Conservation (phyloP, 305 asterid genomes). For the Stenogyne calaminthoides region DNA sequence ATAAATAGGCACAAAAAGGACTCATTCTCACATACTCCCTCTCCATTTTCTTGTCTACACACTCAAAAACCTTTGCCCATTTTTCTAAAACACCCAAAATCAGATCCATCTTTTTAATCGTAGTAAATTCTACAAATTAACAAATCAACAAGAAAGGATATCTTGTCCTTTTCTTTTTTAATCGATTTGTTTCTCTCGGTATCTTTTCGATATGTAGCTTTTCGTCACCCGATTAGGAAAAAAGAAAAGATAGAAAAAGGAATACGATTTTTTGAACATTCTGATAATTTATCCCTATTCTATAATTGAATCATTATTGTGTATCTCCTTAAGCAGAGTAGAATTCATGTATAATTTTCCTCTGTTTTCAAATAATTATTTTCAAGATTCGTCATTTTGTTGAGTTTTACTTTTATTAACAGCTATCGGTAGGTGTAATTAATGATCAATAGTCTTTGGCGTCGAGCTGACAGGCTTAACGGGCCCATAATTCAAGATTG, state of each 20-base stretch:
- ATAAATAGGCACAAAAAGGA: constrained; percentile 28
- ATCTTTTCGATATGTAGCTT: too few relatives aligned
- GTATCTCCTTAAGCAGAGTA: constrained; percentile 47
- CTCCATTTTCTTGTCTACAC: too few relatives aligned
- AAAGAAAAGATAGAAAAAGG: constrained; percentile 50
- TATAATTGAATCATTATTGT: background rate
- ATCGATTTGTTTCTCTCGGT: too few relatives aligned
- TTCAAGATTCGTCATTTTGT: constrained; percentile 15
- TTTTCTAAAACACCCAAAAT: constrained; percentile 17
- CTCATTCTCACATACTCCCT: too few relatives aligned
- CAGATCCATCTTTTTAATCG: constrained; percentile 3
- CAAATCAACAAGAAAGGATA: background rate
- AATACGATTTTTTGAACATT: background rate
- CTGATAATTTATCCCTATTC: background rate
- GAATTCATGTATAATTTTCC: background rate
- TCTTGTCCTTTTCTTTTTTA: background rate
- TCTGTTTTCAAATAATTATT: background rate
- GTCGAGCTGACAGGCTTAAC: constrained; percentile 42
- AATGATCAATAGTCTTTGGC: constrained; percentile 52
- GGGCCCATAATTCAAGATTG: constrained; percentile 35
- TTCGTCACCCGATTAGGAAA: constrained; percentile 74
- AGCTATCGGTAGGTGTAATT: constrained; percentile 56
- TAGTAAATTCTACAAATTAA: background rate
- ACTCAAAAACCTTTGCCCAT: constrained; percentile 25
- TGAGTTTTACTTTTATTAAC: background rate